Conservation (phyloP, 2,329 filamentous ascomycete species). For the Colletotrichum sp. region DNA sequence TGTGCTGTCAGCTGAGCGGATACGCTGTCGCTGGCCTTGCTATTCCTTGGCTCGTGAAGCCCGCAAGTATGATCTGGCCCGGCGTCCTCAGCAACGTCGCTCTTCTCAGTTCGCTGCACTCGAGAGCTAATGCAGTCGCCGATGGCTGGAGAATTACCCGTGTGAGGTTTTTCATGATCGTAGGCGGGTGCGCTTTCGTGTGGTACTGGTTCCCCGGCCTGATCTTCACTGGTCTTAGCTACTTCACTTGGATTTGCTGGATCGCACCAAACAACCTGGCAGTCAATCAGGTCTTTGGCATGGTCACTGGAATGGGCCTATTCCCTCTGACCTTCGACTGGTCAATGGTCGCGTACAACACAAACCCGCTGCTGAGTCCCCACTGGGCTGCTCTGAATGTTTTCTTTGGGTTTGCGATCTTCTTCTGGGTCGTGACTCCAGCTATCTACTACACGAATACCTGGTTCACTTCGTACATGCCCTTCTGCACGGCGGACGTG, state of each 20-base stretch:
- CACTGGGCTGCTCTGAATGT: constrained; percentile 68
- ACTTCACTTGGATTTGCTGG: constrained; percentile 53
- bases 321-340: constrained; percentile 50
- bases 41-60: constrained; percentile 48
- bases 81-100: constrained; percentile 48
- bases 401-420: constrained; percentile 57
- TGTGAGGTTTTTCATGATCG: constrained; percentile 43
- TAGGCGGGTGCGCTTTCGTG: constrained; percentile 45
- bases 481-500: constrained; percentile 58
- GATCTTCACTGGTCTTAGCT: constrained; percentile 45
- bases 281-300: constrained; percentile 56
- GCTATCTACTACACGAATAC: constrained; percentile 64
- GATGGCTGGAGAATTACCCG: constrained; percentile 41
- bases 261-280: constrained; percentile 50
- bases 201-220: constrained; percentile 55
- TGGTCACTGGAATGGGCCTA: constrained; percentile 42
- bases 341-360: constrained; percentile 28
- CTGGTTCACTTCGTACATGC: constrained; percentile 61
- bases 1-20: constrained; percentile 54
- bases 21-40: constrained; percentile 49
- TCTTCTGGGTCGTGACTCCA: constrained; percentile 59
- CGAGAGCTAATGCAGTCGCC: neutral
- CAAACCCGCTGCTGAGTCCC: constrained; percentile 50
- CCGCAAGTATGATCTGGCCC: constrained; percentile 53
- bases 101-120: constrained; percentile 46